Percentiles rank a stretch among this genome's conserved stretches.
These are phyloP conservation scores for Bonnemaisonia californica DNA, from an alignment of 31 red algal species.

Conservation along the genomic window DNA sequence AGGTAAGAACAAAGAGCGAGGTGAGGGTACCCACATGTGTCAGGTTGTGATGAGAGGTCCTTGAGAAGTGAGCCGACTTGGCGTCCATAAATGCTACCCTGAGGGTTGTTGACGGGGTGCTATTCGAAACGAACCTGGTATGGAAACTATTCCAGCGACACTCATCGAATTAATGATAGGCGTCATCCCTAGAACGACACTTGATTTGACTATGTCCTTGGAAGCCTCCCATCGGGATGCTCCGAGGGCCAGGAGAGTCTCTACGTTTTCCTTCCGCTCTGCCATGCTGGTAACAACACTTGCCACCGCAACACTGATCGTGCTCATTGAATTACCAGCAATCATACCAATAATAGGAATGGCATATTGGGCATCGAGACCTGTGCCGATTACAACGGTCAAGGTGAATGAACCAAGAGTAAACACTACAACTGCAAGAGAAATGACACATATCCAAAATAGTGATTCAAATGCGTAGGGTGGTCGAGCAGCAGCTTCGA, in stretches of 20 bases:
- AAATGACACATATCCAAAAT: constrained; percentile 51
- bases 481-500: constrained; percentile 62
- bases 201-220: constrained; percentile 29
- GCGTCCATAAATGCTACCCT: too few relatives aligned
- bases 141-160: constrained; percentile 73
- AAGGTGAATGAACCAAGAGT: constrained; percentile 48
- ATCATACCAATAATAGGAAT: constrained; percentile 86
- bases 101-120: too few relatives aligned
- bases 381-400: constrained; percentile 39
- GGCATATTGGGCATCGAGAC: constrained; percentile 66
- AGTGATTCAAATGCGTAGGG: constrained; percentile 43
- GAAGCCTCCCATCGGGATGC: constrained; percentile 68
- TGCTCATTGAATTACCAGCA: constrained; percentile 55
- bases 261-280: constrained; percentile 56
- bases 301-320: constrained; percentile 58
- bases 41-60: too few relatives aligned
- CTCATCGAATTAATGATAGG: constrained; percentile 65
- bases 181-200: constrained; percentile 61
- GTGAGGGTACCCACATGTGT: neutral
- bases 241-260: constrained; percentile 63
- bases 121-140: constrained; percentile 76
- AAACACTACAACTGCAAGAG: constrained; percentile 42
- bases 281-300: constrained; percentile 60
- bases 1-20: neutral
- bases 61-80: too few relatives aligned